These are phyloP conservation scores for Lasiodiplodia theobromae DNA, from an alignment of 2,329 filamentous ascomycete species.

Conservation along the genomic window DNA sequence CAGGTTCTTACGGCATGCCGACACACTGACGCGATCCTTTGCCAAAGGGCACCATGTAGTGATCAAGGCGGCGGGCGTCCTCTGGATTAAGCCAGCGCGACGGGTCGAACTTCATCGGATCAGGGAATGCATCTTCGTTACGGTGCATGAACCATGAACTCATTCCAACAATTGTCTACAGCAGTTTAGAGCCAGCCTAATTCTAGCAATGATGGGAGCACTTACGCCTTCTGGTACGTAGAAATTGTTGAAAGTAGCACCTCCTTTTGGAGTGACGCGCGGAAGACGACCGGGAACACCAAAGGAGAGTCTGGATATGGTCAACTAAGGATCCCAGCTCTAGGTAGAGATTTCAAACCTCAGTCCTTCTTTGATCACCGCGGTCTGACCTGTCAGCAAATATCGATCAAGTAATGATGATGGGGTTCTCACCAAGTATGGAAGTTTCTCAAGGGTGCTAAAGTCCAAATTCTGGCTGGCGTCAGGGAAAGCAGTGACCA, in stretches of 20 bases:
- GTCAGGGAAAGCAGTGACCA: conserved; percentile 43
- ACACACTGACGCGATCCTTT: conserved; percentile 45
- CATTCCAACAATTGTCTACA: conserved; percentile 42
- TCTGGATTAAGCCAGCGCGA: conserved; percentile 44
- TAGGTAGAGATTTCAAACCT: conserved; percentile 14
- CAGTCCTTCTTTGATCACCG: conserved; percentile 47
- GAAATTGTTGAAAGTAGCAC: conserved; percentile 42
- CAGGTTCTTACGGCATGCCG: conserved; percentile 39
- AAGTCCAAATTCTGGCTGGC: conserved; percentile 37
- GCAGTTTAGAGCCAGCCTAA: background rate
- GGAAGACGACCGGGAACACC: conserved; percentile 45
- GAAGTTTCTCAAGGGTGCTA: conserved; percentile 44
- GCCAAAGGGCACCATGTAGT: conserved; percentile 48
- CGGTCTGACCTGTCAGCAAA: conserved; percentile 35
- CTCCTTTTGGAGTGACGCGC: conserved; percentile 42
- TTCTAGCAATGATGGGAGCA: background rate
- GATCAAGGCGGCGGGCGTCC: conserved; percentile 35
- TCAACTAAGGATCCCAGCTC: background rate
- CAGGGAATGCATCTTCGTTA: conserved; percentile 42
- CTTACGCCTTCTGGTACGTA: conserved; percentile 42
- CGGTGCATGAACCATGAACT: conserved; percentile 44
- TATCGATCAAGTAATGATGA: background rate
- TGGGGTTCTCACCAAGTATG: conserved; percentile 37
- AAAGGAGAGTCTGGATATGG: conserved; percentile 39
- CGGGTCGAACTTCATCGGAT: conserved; percentile 46